A percentile compares a stretch with the other conserved stretches of the same genome.
These are phyloP conservation scores for Caryopteris hybrid DNA, from an alignment of 305 asterid genomes.

Conservation along the genomic window DNA sequence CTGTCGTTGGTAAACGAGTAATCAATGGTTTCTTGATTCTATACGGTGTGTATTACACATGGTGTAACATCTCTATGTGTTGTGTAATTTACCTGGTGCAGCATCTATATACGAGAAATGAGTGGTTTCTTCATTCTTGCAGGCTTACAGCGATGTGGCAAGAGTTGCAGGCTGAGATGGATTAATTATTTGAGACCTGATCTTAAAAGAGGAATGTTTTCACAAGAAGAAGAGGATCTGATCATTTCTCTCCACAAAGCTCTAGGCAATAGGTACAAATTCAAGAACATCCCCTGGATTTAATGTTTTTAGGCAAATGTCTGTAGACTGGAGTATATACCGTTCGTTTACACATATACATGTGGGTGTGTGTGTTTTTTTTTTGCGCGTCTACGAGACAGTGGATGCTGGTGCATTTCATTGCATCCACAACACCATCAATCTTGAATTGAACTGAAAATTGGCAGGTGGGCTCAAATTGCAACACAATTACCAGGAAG, in stretches of 20 bases:
- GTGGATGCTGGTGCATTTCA: too few relatives aligned
- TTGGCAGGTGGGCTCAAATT: conserved; percentile 83
- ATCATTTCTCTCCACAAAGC: conserved; percentile 59
- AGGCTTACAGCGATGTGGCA: conserved; percentile 81
- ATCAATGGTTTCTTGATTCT: background rate
- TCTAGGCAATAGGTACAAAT: conserved; percentile 58
- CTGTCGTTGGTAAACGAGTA: background rate
- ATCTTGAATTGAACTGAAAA: background rate
- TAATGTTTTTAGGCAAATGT: background rate
- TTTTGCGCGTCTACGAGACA: too few relatives aligned
- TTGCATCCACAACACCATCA: too few relatives aligned
- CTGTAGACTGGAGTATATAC: too few relatives aligned
- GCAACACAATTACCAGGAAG: conserved; percentile 80
- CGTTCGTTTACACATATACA: too few relatives aligned
- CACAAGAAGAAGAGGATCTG: conserved; percentile 69
- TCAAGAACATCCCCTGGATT: background rate
- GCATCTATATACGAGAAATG: too few relatives aligned
- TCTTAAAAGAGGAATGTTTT: conserved; percentile 78
- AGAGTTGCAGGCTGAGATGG: conserved; percentile 78
- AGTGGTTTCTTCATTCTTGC: background rate
- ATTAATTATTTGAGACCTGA: conserved; percentile 79
- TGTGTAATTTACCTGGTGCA: background rate
- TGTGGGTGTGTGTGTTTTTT: too few relatives aligned
- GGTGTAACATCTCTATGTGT: too few relatives aligned
- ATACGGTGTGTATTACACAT: too few relatives aligned